Evolutionary conservation across 228 moss, liverwort and hornwort species (phyloP).

Genomic region (Sphagnum fallax): DNA sequence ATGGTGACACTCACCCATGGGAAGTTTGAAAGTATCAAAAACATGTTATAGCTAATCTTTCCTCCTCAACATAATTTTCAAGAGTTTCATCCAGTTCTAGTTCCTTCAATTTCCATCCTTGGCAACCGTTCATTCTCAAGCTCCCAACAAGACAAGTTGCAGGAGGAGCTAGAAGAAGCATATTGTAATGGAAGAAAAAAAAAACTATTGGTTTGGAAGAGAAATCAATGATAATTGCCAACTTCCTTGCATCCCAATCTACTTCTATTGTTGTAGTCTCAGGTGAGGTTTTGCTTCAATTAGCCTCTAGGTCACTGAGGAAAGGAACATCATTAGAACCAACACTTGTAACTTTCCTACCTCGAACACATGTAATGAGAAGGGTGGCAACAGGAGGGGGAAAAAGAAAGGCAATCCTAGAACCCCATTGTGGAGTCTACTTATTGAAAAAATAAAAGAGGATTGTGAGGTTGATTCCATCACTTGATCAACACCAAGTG

Average conservation of each 20-base stretch:
- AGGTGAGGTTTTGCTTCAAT: conserved; percentile 16
- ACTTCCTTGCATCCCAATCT: conserved; percentile 21
- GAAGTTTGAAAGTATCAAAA: conserved; percentile 12
- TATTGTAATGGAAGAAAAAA: conserved; percentile 44
- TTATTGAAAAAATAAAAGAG: conserved; percentile 20
- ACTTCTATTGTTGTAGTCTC: conserved; percentile 21
- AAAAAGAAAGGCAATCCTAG: not conserved
- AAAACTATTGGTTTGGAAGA: conserved; percentile 28
- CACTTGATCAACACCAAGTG: no score
- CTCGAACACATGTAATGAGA: conserved; percentile 13
- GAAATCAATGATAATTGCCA: conserved; percentile 17
- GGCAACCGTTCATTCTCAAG: conserved; percentile 46
- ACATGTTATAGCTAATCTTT: conserved; percentile 13
- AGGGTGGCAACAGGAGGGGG: conserved; percentile 18
- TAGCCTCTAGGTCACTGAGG: conserved; percentile 15
- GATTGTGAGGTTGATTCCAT: no score
- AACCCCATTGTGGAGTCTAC: conserved; percentile 12
- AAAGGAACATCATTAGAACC: conserved; percentile 14
- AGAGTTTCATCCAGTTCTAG: conserved; percentile 22
- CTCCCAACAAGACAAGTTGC: conserved; percentile 49
- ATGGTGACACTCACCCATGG: conserved; percentile 10
- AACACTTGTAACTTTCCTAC: conserved; percentile 4
- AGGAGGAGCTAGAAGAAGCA: conserved; percentile 57
- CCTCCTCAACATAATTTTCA: conserved; percentile 20
- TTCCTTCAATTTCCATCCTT: conserved; percentile 27